phyloP scores from a whole-genome alignment of 169 alveolate genomes.

The Ichthyophthirius multifiliis region DNA sequence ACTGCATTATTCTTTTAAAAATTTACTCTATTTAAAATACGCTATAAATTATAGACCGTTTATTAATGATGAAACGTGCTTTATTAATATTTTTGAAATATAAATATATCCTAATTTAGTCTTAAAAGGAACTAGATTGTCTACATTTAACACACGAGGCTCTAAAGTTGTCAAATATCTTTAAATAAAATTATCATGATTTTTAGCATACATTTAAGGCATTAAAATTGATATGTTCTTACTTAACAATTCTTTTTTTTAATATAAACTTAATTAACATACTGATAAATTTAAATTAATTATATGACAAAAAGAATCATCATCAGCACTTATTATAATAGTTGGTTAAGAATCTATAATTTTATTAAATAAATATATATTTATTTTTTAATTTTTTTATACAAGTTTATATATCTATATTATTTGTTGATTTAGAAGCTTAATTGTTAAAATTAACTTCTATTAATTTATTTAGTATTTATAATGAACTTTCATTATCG shows the following conservation, averaged over 20 bases:
- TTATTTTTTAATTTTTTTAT: not conserved
- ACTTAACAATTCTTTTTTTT: slow-evolving; percentile 47
- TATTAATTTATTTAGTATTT: slow-evolving; percentile 35
- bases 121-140: slow-evolving; percentile 7
- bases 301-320: slow-evolving; percentile 51
- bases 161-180: slow-evolving; percentile 53
- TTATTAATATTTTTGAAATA: slow-evolving; percentile 14
- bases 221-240: slow-evolving; percentile 52
- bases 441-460: not conserved
- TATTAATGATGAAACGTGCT: slow-evolving; percentile 27
- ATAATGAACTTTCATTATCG: slow-evolving; percentile 52
- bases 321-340: slow-evolving; percentile 59
- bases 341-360: slow-evolving; percentile 50
- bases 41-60: slow-evolving; percentile 32
- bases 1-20: slow-evolving; percentile 8
- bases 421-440: not conserved
- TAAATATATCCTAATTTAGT: slow-evolving; percentile 15
- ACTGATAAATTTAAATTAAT: slow-evolving; percentile 45
- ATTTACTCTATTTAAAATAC: not conserved
- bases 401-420: not conserved
- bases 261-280: slow-evolving; percentile 47
- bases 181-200: slow-evolving; percentile 53
- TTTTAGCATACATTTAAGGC: slow-evolving; percentile 60
- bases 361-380: not conserved
- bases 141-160: slow-evolving; percentile 40